phyloP scores from a whole-genome alignment of 2,329 filamentous ascomycete species.

The Didymella exigua region DNA sequence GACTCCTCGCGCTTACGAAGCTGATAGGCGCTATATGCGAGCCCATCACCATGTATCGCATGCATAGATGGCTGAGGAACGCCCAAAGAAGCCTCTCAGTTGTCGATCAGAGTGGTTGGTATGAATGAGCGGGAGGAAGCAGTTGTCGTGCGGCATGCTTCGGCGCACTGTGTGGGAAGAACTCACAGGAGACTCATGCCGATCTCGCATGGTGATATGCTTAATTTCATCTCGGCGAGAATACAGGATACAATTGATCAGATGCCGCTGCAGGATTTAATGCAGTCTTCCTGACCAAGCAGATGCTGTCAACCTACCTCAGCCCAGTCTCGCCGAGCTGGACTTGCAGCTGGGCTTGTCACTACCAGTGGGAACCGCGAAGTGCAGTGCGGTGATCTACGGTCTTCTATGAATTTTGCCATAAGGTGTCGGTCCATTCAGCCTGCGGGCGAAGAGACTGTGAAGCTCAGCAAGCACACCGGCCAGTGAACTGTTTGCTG shows the following conservation, averaged over 20 bases:
- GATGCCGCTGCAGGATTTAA: neutral
- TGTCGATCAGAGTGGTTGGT: neutral
- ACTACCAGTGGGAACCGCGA: neutral
- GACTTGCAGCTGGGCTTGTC: neutral
- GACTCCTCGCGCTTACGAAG: neutral
- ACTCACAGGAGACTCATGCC: neutral
- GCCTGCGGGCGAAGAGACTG: neutral
- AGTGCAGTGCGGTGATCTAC: neutral
- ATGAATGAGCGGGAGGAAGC: neutral
- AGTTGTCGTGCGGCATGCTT: slow-evolving; percentile 5
- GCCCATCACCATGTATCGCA: neutral
- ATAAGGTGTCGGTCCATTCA: neutral
- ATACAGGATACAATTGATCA: neutral
- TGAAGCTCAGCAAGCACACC: neutral
- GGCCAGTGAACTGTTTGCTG: neutral
- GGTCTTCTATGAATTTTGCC: neutral
- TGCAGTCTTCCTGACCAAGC: neutral
- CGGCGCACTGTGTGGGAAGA: slow-evolving; percentile 4
- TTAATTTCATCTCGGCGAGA: neutral
- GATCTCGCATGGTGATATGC: neutral
- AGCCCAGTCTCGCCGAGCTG: neutral
- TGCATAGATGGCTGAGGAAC: neutral
- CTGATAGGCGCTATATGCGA: slow-evolving; percentile 1
- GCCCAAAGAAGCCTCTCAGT: neutral
- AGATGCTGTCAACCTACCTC: neutral